A percentile compares a stretch with the other conserved stretches of the same genome.
Conservation (phyloP, 2,329 filamentous ascomycete species). For the Emmonsia crescens region DNA sequence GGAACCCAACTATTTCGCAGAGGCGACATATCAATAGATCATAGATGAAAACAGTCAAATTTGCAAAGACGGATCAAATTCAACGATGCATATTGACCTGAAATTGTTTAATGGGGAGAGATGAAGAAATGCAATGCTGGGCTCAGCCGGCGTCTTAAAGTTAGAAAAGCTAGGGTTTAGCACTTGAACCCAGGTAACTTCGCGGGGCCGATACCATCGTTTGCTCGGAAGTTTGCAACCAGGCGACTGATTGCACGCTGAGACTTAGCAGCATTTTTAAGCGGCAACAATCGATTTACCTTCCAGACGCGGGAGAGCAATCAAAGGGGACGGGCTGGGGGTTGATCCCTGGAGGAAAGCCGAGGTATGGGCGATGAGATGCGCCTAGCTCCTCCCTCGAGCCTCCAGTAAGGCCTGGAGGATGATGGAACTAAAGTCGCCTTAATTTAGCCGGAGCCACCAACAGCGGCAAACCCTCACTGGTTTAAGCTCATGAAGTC, state of each 20-base stretch:
- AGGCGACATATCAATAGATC: background rate
- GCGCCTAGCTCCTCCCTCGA: background rate
- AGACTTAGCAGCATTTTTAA: background rate
- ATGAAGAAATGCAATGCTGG: background rate
- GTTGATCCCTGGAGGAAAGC: background rate
- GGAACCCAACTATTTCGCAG: background rate
- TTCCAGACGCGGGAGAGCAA: background rate
- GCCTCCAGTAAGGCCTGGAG: background rate
- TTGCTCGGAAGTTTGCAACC: background rate
- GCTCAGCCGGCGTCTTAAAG: background rate
- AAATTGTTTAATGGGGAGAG: background rate
- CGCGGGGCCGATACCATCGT: background rate
- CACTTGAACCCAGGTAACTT: background rate
- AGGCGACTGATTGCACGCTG: background rate
- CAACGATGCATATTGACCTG: background rate
- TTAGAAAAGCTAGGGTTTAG: background rate
- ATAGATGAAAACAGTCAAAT: background rate
- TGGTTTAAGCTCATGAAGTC: slow-evolving; percentile 2
- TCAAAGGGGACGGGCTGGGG: background rate
- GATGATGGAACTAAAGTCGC: background rate
- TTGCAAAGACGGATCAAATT: background rate
- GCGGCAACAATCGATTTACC: background rate
- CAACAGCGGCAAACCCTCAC: background rate
- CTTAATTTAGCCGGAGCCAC: slow-evolving; percentile 1
- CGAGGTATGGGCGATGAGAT: background rate